Base-by-base conservation (phyloP, 2,329 filamentous ascomycete species). In the Uncinocarpus reesii region DNA sequence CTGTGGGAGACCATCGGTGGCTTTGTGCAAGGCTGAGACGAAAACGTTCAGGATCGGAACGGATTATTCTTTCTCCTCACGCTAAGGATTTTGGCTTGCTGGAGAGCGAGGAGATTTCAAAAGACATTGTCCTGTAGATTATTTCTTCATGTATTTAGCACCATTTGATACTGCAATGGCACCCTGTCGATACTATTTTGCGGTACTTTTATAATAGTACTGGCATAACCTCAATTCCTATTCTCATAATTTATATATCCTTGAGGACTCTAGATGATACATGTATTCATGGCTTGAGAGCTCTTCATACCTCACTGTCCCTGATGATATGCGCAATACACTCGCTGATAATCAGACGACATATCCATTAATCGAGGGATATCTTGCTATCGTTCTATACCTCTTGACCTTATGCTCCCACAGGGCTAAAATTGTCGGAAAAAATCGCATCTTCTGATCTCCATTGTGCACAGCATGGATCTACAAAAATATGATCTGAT, bases 41-140 rank as follows among this genome's bases (percentile, higher is more conserved):
- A 3, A 1, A 23, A 6, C 6, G 43, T 38, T 21, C 34, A 18
- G 34, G 16, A 7, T 29, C 43, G 34, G 43, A 46, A 38, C 34
- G 43, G 43, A 46, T 24, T 26, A 44, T 44, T 11, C 18, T 44
- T 16, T 26, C 8, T 44, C 42, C 42, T 44, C 29, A 35, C 42
- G 31, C 42, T 44, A 44, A 18, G 18, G 21, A 35, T 23, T 21
- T 36, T 34, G 31, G 23, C 26, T 44, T 24, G 24, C n/a, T 10
- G 21, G n/a, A n/a, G 15, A 11, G 26, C 21, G 16, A 7, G 18
- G 20, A 15, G n/a, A 18, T 35, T 29, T 35, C 18, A 24, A 21
- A 13, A 7, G 3, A 26, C 21, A n/a, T n/a, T n/a, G n/a, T n/a
- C n/a, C n/a, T n/a, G n/a, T 13, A 29, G 28, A 29, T 29, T 29